Conservation (phyloP, 495 filamentous ascomycete genomes). For the Penicillium lagena region DNA sequence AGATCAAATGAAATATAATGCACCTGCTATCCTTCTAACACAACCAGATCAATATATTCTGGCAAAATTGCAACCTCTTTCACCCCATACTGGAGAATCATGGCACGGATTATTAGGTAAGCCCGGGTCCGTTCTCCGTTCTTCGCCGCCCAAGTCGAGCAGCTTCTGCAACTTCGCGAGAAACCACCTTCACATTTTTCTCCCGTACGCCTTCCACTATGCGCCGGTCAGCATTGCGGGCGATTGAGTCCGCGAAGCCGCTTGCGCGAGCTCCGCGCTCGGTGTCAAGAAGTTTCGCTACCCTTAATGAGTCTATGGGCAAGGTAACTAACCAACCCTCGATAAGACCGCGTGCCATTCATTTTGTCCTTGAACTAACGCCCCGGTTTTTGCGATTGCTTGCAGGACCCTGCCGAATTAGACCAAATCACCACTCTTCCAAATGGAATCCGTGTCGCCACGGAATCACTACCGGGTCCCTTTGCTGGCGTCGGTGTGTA, state of each 20-base stretch:
- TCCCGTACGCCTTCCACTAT: slow-evolving; percentile 14
- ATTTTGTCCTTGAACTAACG: slow-evolving; percentile 2
- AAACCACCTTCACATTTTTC: too few relatives aligned
- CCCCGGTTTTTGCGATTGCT: background rate
- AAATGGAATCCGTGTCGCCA: slow-evolving; percentile 92
- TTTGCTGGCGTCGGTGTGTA: slow-evolving; percentile 96
- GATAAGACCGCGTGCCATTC: background rate
- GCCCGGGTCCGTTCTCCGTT: background rate
- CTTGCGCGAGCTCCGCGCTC: slow-evolving; percentile 32
- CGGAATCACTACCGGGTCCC: slow-evolving; percentile 89
- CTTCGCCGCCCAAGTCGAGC: background rate
- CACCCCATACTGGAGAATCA: too few relatives aligned
- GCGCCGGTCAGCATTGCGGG: slow-evolving; percentile 43
- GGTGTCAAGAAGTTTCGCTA: slow-evolving; percentile 37
- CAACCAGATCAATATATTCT: too few relatives aligned
- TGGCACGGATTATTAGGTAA: too few relatives aligned
- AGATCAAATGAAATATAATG: too few relatives aligned
- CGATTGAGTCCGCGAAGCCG: slow-evolving; percentile 37
- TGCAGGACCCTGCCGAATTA: slow-evolving; percentile 79
- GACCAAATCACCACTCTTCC: slow-evolving; percentile 84
- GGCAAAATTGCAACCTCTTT: too few relatives aligned
- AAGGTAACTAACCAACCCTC: slow-evolving; percentile 25
- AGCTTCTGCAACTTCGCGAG: slow-evolving; percentile 3
- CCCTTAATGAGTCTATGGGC: slow-evolving; percentile 22
- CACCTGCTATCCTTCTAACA: too few relatives aligned